Evolutionary conservation across 1,284 basidiomycete species (phyloP).

Genomic region (Irpex rosettiformis): DNA sequence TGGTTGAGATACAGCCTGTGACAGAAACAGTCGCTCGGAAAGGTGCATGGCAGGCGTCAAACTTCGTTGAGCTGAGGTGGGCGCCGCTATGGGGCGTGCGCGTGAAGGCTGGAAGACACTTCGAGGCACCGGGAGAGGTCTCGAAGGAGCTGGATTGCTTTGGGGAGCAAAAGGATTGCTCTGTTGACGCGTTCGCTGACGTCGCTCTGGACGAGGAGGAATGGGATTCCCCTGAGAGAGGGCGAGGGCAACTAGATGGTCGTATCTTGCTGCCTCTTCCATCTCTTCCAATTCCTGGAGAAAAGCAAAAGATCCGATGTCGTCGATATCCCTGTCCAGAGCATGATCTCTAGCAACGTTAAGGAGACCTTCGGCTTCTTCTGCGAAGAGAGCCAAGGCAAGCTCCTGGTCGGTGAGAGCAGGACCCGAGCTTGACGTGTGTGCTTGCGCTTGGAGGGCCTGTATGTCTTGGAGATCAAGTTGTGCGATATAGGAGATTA

Average conservation of each 20-base stretch:
- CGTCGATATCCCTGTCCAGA: slow-evolving; percentile 26
- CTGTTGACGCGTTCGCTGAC: neutral
- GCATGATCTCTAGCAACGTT: slow-evolving; percentile 31
- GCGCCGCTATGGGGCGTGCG: too few relatives aligned
- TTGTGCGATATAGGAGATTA: slow-evolving; percentile 21
- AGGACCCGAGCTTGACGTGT: slow-evolving; percentile 36
- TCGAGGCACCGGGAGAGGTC: neutral
- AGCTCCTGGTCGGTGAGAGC: slow-evolving; percentile 42
- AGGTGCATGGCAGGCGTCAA: too few relatives aligned
- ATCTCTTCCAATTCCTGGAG: slow-evolving; percentile 24
- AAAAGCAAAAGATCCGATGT: slow-evolving; percentile 19
- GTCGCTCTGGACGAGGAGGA: slow-evolving; percentile 21
- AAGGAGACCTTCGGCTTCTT: slow-evolving; percentile 34
- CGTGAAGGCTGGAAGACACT: neutral
- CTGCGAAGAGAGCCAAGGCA: slow-evolving; percentile 43
- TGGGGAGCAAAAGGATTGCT: neutral
- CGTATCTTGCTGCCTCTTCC: slow-evolving; percentile 31
- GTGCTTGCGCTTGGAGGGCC: slow-evolving; percentile 30
- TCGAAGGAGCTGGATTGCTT: neutral
- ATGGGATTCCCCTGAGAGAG: slow-evolving; percentile 26
- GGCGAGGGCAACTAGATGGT: slow-evolving; percentile 34
- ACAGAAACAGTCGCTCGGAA: too few relatives aligned
- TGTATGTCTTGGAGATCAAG: slow-evolving; percentile 38
- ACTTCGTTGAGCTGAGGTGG: too few relatives aligned
- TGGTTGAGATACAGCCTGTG: too few relatives aligned